Conservation (phyloP, 805 yeast genomes). For the Spathaspora gorwiae region DNA sequence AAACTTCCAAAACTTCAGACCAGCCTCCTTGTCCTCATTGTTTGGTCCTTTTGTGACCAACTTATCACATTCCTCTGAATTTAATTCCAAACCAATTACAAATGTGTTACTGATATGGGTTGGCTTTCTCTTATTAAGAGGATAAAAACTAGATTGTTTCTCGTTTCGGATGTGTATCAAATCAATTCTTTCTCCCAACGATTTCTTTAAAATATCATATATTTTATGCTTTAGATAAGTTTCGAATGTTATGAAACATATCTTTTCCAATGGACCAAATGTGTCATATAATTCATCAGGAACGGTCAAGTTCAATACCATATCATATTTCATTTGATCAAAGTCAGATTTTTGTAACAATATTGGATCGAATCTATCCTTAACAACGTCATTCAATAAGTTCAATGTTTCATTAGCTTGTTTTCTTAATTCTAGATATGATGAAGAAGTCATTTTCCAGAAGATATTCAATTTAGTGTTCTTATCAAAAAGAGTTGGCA, state of each 20-base stretch:
- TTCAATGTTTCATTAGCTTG: conserved; percentile 66
- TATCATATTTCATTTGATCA: conserved; percentile 62
- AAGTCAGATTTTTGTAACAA: conserved; percentile 59
- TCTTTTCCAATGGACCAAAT: conserved; percentile 68
- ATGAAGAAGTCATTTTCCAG: conserved; percentile 71
- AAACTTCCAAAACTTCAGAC: conserved; percentile 64
- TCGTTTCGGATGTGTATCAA: conserved; percentile 32
- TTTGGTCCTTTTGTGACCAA: conserved; percentile 84
- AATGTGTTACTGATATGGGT: conserved; percentile 25
- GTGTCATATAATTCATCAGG: conserved; percentile 36
- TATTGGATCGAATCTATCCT: conserved; percentile 76
- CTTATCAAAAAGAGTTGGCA: conserved; percentile 75
- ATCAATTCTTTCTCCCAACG: conserved; percentile 48
- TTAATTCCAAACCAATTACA: conserved; percentile 61
- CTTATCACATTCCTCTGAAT: conserved; percentile 72
- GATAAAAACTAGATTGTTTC: conserved; percentile 23
- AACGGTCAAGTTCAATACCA: conserved; percentile 50
- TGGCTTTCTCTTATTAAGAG: conserved; percentile 53
- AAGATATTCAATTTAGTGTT: conserved; percentile 71
- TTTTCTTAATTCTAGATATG: conserved; percentile 57
- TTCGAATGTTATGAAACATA: conserved; percentile 65
- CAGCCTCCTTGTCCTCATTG: conserved; percentile 52
- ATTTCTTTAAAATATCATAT: conserved; percentile 52
- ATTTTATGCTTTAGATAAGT: conserved; percentile 59
- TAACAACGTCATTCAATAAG: conserved; percentile 71